Base-by-base conservation (phyloP, 106 monocot species). In the Narthecium ossifragum region DNA sequence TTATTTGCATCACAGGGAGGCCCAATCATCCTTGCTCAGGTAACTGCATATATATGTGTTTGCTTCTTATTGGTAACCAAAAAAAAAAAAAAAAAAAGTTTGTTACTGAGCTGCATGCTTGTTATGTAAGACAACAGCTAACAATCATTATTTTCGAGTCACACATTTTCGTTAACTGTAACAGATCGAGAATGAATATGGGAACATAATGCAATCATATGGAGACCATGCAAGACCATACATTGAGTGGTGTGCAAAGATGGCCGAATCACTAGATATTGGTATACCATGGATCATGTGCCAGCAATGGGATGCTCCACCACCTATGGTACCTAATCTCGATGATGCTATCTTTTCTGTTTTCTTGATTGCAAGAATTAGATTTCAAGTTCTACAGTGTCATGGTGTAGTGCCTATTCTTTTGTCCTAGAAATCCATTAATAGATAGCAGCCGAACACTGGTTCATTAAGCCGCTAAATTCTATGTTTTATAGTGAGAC, bases 211-310 rank as follows among this genome's bases (percentile, higher is more conserved):
- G 46, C 21, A 31, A 0, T 9, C n/a, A 0, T 74, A 79, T 26
- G 60, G 61, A 6, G 53, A 65, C 21, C 64, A 46, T 1, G 80
- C 64, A 22, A 59, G 31, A 60, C 8, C 29, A 3, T 80, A 80
- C 60, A 55, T 70, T 29, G 30, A 70, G 3, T 80, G 80, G 80
- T 69, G 70, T 8, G 74, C 74, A 2, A 38, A 64, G 6, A 24
- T 72, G 49, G 64, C 77, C 0, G 51, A 69, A 10, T 73, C 68
- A 14, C 51, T 68, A 2, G 49, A 65, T n/a, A 57, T 56, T 34
- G 72, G 73, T 23, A 69, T 82, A 6, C 82, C 82, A 30, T 82
- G 82, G 77, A 64, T 82, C 72, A 82, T 82, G 82, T 82, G 82
- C 51, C 72, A 82, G 26, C 77, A 82, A 46, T 7, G 10, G 7